Base-by-base conservation (phyloP, 2,329 filamentous ascomycete genomes). In the Colletotrichum aenigma region DNA sequence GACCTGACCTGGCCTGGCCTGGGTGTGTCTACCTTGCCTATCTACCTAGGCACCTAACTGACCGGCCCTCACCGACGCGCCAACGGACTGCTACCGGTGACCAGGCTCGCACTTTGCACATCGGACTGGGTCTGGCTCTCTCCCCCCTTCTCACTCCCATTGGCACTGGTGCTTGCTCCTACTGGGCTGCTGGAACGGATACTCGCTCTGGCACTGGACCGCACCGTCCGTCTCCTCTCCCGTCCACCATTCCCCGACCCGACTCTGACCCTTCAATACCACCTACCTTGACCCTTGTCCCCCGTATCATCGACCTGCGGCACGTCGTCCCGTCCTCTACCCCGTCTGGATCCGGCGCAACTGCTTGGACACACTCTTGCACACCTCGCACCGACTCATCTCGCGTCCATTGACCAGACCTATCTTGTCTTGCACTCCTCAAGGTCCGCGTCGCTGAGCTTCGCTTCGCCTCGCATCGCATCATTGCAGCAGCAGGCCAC, bases 271-370 rank as follows among this genome's bases (percentile, higher is more conserved):
- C 62, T 71, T 71, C 70, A 56, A 68, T 65, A 75, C 73, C 73
- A 75, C 58, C 52, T 75, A 68, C 74, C 74, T 74, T 74, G 73
- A 76, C 74, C 74, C 74, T 76, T 74, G 74, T 76, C 55, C 70
- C 69, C 73, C 52, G 70, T 76, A 76, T 74, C 74, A 62, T 74
- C 74, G 74, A 74, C 74, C 61, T 70, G 71, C 71, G 64, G 74
- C 74, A 76, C 70, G 71, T 76, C 74, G 70, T 76, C 74, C 74
- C 74, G 74, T 70, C 70, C 71, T 76, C 70, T 67, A 66, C 68
- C 70, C 74, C 71, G 64, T 76, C 58, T 70, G 58, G 74, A 76
- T 73, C 74, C 70, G 62, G 73, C 73, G 73, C 73, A 68, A 74
- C 38, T 68, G 69, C 70, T 64, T 48, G 34, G 56, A 69, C 70